Conservation (phyloP, 2,329 filamentous ascomycete genomes). For the Incumbomyces lentus region DNA sequence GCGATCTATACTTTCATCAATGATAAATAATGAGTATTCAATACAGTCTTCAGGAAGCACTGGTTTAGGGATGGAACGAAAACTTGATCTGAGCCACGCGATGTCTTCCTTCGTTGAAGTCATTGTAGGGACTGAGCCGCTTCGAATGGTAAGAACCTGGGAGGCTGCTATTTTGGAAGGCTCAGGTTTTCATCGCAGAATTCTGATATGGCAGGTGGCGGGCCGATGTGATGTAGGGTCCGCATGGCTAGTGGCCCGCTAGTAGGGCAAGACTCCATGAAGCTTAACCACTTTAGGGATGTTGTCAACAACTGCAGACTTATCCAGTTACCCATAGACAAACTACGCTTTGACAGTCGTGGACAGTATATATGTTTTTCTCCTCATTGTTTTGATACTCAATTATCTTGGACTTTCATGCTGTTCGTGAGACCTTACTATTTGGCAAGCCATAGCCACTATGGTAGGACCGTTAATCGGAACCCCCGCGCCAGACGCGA, state of each 20-base stretch:
- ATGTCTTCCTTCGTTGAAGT: conserved; percentile 45
- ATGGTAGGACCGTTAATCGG: conserved; percentile 66
- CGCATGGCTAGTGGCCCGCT: no score
- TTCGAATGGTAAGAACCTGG: no score
- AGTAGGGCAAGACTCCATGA: no score
- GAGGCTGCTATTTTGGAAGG: no score
- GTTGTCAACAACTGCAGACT: not conserved
- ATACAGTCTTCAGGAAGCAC: conserved; percentile 71
- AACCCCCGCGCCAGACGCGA: conserved; percentile 83
- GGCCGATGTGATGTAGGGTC: no score
- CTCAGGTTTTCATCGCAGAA: no score
- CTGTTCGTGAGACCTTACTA: no score
- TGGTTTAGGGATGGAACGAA: conserved; percentile 53
- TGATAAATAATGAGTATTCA: conserved; percentile 69
- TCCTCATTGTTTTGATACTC: conserved; percentile 8
- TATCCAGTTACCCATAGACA: no score
- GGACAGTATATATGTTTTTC: conserved; percentile 4
- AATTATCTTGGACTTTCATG: conserved; percentile 20
- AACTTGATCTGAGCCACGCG: conserved; percentile 57
- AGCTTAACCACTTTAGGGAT: not conserved
- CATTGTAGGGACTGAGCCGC: conserved; percentile 21
- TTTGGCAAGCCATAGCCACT: conserved; percentile 19
- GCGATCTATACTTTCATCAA: conserved; percentile 48
- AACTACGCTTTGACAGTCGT: no score
- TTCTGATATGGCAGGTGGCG: no score